Conservation (phyloP, 2,329 filamentous ascomycete genomes). For the Neofusicoccum laricinum region DNA sequence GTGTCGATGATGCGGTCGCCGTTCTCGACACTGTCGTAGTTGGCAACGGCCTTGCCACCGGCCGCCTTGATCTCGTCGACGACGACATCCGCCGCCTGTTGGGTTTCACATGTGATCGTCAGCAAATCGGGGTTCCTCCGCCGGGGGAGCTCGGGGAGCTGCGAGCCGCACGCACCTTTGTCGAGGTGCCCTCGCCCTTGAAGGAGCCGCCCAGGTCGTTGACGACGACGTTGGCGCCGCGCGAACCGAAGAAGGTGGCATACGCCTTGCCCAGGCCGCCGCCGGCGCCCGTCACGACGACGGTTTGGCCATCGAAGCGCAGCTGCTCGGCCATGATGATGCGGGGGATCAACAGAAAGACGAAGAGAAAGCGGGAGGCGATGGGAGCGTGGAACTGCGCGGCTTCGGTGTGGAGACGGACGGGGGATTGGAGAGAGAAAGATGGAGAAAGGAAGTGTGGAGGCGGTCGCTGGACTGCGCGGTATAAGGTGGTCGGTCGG, state of each 20-base stretch:
- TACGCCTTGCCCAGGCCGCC: conserved; percentile 81
- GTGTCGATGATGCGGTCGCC: conserved; percentile 94
- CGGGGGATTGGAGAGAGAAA: neutral
- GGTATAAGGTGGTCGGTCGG: neutral
- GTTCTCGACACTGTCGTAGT: conserved; percentile 92
- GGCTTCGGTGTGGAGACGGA: conserved; percentile 1
- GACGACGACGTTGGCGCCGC: conserved; percentile 91
- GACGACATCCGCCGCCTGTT: conserved; percentile 75
- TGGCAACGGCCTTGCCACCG: conserved; percentile 93
- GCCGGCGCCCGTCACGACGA: conserved; percentile 83
- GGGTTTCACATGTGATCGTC: conserved; percentile 9
- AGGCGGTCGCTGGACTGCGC: neutral
- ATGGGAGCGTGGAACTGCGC: neutral
- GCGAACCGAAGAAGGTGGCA: conserved; percentile 83
- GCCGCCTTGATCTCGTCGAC: conserved; percentile 80
- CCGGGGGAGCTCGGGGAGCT: neutral
- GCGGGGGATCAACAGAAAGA: neutral
- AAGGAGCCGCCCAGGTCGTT: conserved; percentile 93
- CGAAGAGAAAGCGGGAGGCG: neutral
- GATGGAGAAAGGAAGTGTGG: neutral
- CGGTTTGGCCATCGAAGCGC: conserved; percentile 83
- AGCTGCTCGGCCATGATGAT: conserved; percentile 44
- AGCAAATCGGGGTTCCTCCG: neutral
- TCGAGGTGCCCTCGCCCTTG: conserved; percentile 85
- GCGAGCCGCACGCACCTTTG: conserved; percentile 61